Base-by-base conservation (phyloP, 139 green algal genomes). In the Tetradesmus obliquus region DNA sequence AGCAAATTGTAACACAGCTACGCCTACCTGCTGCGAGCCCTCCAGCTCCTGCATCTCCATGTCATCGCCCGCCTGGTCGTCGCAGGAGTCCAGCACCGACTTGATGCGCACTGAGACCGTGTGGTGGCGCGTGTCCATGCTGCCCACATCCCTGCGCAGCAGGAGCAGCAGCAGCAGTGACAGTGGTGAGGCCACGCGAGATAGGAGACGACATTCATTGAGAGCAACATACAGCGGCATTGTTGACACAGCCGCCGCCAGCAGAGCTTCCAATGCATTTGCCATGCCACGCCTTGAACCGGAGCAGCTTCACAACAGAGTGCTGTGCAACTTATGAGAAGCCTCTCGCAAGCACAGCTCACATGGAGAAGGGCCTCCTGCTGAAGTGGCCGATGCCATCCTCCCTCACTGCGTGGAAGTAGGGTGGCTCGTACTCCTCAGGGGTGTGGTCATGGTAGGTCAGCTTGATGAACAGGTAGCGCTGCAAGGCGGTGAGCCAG, bases 391-490 rank as follows among this genome's bases (percentile, higher is more conserved):
- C 93, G 7, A 95, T 87, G 72, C 69, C 89, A 8, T 92, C 84
- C 12, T 91, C 87, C 22, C 84, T 89, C 32, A 92, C 92, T 24
- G 94, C 82, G 20, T 93, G 79, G 69, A 98, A 98, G 90, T 93
- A 95, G 17, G 97, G 96, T 12, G 97, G 97, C 95, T 98, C 95
- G 79, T 98, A 98, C 62, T 96, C 95, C 3, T 97, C 96, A 13
- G 97, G 97, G 4, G 94, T 95, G 92, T 97, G 69, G 10, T 97
- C 96, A 74, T 96, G 93, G 94, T 97, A 98, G 15, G 92, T 94
- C 89, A 98, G 83, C 93, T 97, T 97, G 93, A 97, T 97, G 94
- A 98, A 97, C 3, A 98, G 88, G 91, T 94, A 97, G 51, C 97
- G 93, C 95, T 98, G 94, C 60, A 91, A 79, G 57, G 72, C 24